Base-by-base conservation (phyloP, 371 early-diverging fungal genomes). In the Haplosporangium sp. region DNA sequence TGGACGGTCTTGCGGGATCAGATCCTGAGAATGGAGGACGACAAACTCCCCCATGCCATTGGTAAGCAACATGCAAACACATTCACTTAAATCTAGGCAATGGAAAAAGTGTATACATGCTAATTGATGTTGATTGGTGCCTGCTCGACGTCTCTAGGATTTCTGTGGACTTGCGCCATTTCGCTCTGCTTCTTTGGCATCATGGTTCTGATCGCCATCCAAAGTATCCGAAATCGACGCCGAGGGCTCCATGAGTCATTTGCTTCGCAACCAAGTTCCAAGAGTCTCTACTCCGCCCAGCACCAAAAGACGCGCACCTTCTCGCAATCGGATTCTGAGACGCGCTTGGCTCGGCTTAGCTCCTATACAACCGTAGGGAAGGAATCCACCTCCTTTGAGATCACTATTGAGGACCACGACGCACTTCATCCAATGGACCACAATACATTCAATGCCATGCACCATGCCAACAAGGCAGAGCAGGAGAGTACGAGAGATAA, bases 101-200 rank as follows among this genome's bases (percentile, higher is more conserved):
- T 29, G 29, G 29, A 29, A 29, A 29, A 29, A 29, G 29, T 29
- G 29, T 4, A 29, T 29, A 29, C 29, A 29, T 29, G 29, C 29
- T 29, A 29, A 29, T 29, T 29, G 29, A 29, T 29, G 4, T 4
- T 4, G 29, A 29, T 29, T 4, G 29, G 29, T 29, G 29, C 29
- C 29, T 4, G 29, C 29, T 29, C 29, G 29, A 29, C 29, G 29
- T 29, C 29, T 29, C 29, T 29, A 55, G 80, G 73, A 10, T 79
- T 72, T 50, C 69, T 72, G 29, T 79, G 80, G 80, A 79, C 80
- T 1, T 72, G 80, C 14, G 80, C 73, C 16, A 79, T 79, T 5
- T 69, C 80, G 11, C 38, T 55, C n/a, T 51, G 58, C 21, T 79
- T 50, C 55, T 62, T 72, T 57, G 66, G 65, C 23, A 65, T 73